Evolutionary conservation across 768 basidiomycete genomes (phyloP), one percentile per base, ranked within the genome.

Genomic region (Multifurca ochricompacta): DNA sequence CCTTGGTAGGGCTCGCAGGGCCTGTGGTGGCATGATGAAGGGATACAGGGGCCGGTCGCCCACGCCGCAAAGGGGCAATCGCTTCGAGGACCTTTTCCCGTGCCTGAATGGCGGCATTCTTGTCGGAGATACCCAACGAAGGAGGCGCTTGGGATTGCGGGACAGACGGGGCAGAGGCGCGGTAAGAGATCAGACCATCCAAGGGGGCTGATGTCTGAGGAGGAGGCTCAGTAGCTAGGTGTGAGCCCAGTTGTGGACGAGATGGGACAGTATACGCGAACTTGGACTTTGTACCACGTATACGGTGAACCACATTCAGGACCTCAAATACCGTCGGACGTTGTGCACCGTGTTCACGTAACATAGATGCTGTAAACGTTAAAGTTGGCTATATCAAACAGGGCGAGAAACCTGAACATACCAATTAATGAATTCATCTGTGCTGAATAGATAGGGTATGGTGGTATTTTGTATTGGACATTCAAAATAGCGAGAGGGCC

Each of bases 401-500:
- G 52, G 50, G 60, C 46, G 42, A 52, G 36, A 51, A 57, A n/a
- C 27, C 21, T 61, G 44, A 31, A 77, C 69, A 49, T 63, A 93
- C 91, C 84, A 54, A 96, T 93, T 40, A 94, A 67, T 45, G 80
- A 74, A 60, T 87, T 91, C 77, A 97, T 80, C 57, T 87, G 80
- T 4, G 75, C 69, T 2, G 92, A 94, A 67, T 94, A 96, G 1
- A 85, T 78, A 1, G 91, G 91, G 67, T 90, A 93, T 31, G 89
- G 80, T 2, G 91, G 92, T 43, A 88, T 87, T 61, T 84, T 85
- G 69, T 97, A 99, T 64, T 94, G 91, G 32, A 94, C 94, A 65
- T 97, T 97, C 59, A 98, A 75, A 59, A 98, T 98, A 2, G 96
- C 96, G 48, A 99, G 73, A 2, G 91, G 89, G 0, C 95, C 95